phyloP scores from a whole-genome alignment of 805 yeast species.

The Komagataella pseudopastoris region DNA sequence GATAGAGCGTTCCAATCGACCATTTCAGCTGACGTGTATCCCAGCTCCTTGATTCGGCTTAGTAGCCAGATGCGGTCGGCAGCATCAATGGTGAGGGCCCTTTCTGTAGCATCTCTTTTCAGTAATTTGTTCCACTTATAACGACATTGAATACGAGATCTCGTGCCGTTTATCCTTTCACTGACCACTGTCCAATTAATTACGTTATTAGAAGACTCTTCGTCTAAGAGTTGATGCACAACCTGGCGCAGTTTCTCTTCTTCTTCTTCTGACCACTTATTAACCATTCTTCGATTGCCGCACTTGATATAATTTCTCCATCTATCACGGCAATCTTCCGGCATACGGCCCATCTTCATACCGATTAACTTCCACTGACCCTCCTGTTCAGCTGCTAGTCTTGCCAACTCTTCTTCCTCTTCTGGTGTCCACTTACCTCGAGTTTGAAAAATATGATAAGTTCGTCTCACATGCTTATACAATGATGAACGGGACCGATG shows the following conservation, averaged over 20 bases:
- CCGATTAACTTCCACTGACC: conserved; percentile 90
- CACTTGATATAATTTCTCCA: conserved; percentile 95
- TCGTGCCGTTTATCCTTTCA: conserved; percentile 77
- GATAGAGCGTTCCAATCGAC: conserved; percentile 47
- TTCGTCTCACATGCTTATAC: conserved; percentile 84
- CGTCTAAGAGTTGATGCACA: conserved; percentile 33
- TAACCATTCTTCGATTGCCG: conserved; percentile 60
- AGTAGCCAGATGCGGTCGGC: conserved; percentile 39
- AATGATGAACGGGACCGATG: conserved; percentile 79
- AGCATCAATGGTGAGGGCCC: conserved; percentile 27
- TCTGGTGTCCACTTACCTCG: conserved; percentile 85
- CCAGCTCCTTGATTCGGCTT: conserved; percentile 28
- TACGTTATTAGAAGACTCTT: conserved; percentile 20
- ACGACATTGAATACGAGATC: conserved; percentile 89
- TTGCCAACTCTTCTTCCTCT: conserved; percentile 59
- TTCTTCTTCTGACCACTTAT: conserved; percentile 71
- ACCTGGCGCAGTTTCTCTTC: conserved; percentile 49
- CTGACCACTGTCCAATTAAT: conserved; percentile 90
- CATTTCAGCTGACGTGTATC: conserved; percentile 24
- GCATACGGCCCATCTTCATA: conserved; percentile 75
- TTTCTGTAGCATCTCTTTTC: conserved; percentile 37
- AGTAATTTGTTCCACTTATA: conserved; percentile 86
- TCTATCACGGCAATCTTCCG: conserved; percentile 93
- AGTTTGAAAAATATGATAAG: conserved; percentile 75
- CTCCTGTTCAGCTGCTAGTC: conserved; percentile 49